Base-by-base conservation (phyloP, 352 stramenopile genomes). In the Globisporangium yorkense region DNA sequence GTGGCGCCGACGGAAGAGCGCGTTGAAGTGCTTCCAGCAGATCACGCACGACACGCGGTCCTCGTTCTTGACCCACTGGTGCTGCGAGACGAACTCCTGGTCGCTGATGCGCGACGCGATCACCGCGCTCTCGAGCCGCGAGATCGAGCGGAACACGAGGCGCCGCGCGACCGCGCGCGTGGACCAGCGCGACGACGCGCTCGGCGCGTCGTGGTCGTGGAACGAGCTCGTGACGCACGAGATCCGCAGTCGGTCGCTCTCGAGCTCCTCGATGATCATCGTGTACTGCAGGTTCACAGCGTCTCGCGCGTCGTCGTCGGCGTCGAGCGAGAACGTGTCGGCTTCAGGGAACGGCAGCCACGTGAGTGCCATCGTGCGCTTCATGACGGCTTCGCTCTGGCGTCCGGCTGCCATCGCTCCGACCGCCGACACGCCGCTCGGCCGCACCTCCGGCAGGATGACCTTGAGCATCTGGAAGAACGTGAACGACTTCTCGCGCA, bases 381-480 rank as follows among this genome's bases (percentile, higher is more conserved):
- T 87, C 56, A 83, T 63, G 2, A 88, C 67, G 2, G 54, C 70
- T 16, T 85, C 72, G 20, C 70, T 80, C 13, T 67, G 74, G 8
- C 70, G 67, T 0, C 62, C 63, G 4, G 13, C 29, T 12, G 6
- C 50, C 20, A 27, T 7, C 24, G 13, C 27, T 15, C 39, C 29
- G 2, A 31, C 44, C 56, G 33, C 66, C 13, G 66, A 37, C 2
- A 63, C 52, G 1, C 46, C 61, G 52, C 51, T 60, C 20, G 58
- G 60, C 2, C 53, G 57, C 9, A 56, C 70, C 51, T 84, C 72
- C 0, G 77, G 77, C 3, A 77, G 58, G 43, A 88, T 75, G 24
- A 88, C 56, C 62, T 82, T 80, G 20, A 88, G 59, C 13, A 76
- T 80, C 56, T 88, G 78, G 57, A 87, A 88, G 47, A 87, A 82